Base-by-base conservation (phyloP, 768 basidiomycete genomes). In the Krasilnikovozyma curviuscula region DNA sequence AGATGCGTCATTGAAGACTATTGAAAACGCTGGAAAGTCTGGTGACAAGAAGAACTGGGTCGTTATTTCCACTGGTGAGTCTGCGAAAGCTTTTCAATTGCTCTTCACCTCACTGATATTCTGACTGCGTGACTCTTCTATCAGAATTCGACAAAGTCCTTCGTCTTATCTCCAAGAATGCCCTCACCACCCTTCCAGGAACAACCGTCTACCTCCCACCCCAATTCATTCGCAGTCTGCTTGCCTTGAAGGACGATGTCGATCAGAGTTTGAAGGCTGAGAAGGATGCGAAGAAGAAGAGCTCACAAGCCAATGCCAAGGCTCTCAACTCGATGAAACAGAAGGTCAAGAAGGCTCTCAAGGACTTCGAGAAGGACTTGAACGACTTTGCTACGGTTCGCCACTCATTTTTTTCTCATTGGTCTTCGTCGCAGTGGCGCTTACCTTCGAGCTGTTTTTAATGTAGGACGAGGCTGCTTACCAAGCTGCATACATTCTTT, bases 261-360 rank as follows among this genome's bases (percentile, higher is more conserved):
- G 93, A 97, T 56, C 64, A 70, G 21, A 76, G 83, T 9, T 67
- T 93, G 56, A 79, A 76, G 35, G 69, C 78, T 9, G 83, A 83
- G 63, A 88, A 93, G 65, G 91, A 89, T 65, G 79, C 81, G 51
- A 78, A 84, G 9, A 82, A 83, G 68, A 93, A 95, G 68, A 95
- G 93, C 68, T 84, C 89, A 79, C 91, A 88, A 56, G 81, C 74
- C 53, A 89, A 89, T 58, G 83, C 86, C 33, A 88, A 83, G 59
- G 85, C 88, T 2, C 72, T 97, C 55, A 95, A 85, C 44, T 81
- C 82, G n/a, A 81, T 95, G 78, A 95, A 89, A 68, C 91, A 97
- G 67, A 93, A 89, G 65, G 72, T 95, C 47, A 89, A 82, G 69
- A 97, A 89, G 69, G 73, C 80, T 9, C 58, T 71, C 47, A 91